Evolutionary conservation across 2,329 filamentous ascomycete genomes (phyloP).

Genomic region (Alternaria burnsii): DNA sequence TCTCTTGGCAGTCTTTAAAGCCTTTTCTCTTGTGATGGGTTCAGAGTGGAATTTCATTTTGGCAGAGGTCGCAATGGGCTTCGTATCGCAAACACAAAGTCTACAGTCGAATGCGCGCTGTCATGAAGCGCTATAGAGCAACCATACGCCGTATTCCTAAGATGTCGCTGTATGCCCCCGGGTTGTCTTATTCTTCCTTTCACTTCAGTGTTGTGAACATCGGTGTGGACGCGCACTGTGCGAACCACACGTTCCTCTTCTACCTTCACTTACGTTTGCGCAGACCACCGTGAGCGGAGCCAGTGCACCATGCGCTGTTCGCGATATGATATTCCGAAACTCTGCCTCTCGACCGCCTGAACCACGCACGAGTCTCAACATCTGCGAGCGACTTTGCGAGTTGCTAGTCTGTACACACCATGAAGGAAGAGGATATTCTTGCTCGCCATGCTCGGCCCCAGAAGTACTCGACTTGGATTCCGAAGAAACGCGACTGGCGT

Average conservation of each 20-base stretch:
- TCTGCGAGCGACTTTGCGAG: not conserved
- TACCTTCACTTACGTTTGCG: not conserved
- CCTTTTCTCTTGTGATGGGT: not conserved
- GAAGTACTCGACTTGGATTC: conserved; percentile 20
- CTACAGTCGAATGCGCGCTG: not conserved
- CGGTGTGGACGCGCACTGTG: not conserved
- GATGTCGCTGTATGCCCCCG: not conserved
- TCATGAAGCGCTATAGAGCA: not conserved
- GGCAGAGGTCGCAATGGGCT: not conserved
- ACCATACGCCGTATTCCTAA: not conserved
- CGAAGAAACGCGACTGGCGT: conserved; percentile 28
- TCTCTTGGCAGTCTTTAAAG: not conserved
- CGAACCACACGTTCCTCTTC: not conserved
- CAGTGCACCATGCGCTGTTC: not conserved
- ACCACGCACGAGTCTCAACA: not conserved
- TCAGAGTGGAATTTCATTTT: not conserved
- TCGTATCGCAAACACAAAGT: not conserved
- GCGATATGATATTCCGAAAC: not conserved
- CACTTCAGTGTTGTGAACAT: not conserved
- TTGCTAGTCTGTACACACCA: not conserved
- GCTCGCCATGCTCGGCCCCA: conserved; percentile 26
- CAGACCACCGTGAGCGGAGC: not conserved
- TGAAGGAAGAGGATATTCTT: conserved; percentile 24
- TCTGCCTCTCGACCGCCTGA: not conserved
- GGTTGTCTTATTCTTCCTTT: not conserved